phyloP scores from a whole-genome alignment of 768 basidiomycete species.

The Pulveroboletus sp. region DNA sequence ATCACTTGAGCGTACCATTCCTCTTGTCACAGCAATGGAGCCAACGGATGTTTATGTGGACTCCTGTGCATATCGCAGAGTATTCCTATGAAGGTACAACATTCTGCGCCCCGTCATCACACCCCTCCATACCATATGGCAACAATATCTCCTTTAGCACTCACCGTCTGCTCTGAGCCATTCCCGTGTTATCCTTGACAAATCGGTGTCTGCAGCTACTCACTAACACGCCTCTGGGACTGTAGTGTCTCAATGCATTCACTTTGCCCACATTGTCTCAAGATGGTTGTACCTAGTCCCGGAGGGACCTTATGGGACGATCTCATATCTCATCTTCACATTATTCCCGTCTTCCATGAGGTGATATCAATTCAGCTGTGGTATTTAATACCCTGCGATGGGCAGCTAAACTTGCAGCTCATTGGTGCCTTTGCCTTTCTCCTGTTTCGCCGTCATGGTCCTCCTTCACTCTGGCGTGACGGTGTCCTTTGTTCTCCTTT shows the following conservation, averaged over 20 bases:
- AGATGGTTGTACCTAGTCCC: not conserved
- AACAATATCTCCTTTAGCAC: not conserved
- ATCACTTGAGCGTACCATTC: not conserved
- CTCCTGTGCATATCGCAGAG: not conserved
- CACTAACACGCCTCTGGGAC: not conserved
- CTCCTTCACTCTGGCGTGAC: conserved; percentile 6
- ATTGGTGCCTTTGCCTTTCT: not conserved
- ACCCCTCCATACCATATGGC: conserved; percentile 2
- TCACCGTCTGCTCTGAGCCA: not conserved
- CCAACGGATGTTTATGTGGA: not conserved
- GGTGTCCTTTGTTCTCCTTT: not conserved
- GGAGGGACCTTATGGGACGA: not conserved
- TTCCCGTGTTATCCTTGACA: not conserved
- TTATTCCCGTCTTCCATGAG: conserved; percentile 7
- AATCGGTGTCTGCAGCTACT: not conserved
- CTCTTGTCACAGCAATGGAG: not conserved
- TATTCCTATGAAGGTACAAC: not conserved
- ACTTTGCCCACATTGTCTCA: not conserved
- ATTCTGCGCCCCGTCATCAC: not conserved
- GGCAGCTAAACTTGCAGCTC: not conserved
- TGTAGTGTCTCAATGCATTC: conserved; percentile 1
- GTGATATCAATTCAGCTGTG: not conserved
- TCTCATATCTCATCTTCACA: not conserved
- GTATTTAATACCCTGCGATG: conserved; percentile 17
- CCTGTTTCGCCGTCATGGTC: conserved; percentile 10